Conservation (phyloP, 2,329 filamentous ascomycete species). For the Nakataea oryzae region DNA sequence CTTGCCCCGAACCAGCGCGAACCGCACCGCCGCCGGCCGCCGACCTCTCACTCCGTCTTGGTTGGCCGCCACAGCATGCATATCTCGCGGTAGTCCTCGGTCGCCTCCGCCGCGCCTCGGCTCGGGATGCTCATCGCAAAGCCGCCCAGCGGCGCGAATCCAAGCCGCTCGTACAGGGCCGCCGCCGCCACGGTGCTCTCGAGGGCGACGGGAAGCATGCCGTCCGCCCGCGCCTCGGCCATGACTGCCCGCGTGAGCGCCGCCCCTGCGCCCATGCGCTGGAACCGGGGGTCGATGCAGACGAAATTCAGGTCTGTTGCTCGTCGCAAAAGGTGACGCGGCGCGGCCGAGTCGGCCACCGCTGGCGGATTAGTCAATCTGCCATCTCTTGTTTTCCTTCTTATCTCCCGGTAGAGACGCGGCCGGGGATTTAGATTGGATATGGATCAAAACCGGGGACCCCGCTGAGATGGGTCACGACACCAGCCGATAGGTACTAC, state of each 20-base stretch:
- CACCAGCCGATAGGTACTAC: neutral
- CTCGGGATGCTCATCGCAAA: conserved; percentile 25
- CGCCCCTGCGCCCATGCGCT: conserved; percentile 23
- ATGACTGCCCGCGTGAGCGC: conserved; percentile 21
- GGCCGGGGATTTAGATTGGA: neutral
- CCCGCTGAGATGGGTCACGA: neutral
- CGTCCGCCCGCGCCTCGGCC: conserved; percentile 16
- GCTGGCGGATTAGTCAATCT: neutral
- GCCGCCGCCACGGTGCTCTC: conserved; percentile 28
- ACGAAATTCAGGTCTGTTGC: conserved; percentile 25
- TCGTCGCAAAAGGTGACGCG: neutral
- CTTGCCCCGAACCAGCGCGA: neutral
- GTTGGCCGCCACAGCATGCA: conserved; percentile 18
- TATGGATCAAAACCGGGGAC: neutral
- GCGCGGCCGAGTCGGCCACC: conserved; percentile 3
- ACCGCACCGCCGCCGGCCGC: no score
- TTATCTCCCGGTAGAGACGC: neutral
- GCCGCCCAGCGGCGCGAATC: conserved; percentile 19
- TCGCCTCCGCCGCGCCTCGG: conserved; percentile 7
- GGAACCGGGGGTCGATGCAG: conserved; percentile 24
- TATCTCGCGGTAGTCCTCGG: conserved; percentile 17
- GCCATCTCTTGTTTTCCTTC: neutral
- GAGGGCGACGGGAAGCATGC: conserved; percentile 22
- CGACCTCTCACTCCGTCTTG: neutral
- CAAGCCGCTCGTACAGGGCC: conserved; percentile 24